Base-by-base conservation (phyloP, 2,329 filamentous ascomycete species). In the Lachnellula hyalina region DNA sequence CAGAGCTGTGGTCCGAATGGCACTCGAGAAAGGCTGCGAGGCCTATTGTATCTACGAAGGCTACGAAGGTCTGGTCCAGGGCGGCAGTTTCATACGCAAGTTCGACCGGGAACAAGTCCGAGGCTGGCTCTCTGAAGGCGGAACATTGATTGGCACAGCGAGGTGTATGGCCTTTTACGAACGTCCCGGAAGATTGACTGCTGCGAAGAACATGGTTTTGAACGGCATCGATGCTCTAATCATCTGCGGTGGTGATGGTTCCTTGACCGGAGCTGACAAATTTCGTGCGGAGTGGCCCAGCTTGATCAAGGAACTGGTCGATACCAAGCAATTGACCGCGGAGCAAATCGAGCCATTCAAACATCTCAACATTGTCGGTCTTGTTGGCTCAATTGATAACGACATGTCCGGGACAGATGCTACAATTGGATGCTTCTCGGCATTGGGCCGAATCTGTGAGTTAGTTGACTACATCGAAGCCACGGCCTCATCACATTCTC, bases 351-450 rank as follows among this genome's bases (percentile, higher is more conserved):
- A 83, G 46, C 87, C 89, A 2, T 96, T 90, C 78, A 81, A 82
- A 67, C 85, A 95, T 64, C 82, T 99, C 68, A 99, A 97, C 74
- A 96, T 99, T 63, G 93, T 97, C 52, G 94, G 94, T 47, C 78
- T 97, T 50, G 94, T 99, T 28, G 94, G 94, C 55, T 96, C 91
- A 52, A 99, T 99, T 68, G 94, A 99, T 79, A 99, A 99, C 70
- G 94, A 99, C 70, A 87, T 99, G 74, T 95, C 92, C 49, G 90
- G 90, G 61, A 99, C 94, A 12, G 94, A 99, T 72, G 93, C 94
- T 56, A 99, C 94, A 34, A 96, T 99, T 70, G 94, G 94, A 53
- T 95, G 90, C 71, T 97, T 96, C 76, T 96, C 92, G 44, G 94
- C 94, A 23, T 82, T 99, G 53, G 85, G 88, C 47, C 86, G 93